Conservation (phyloP, 176 grass and related monocot species). For the Oryza rufipogon region DNA sequence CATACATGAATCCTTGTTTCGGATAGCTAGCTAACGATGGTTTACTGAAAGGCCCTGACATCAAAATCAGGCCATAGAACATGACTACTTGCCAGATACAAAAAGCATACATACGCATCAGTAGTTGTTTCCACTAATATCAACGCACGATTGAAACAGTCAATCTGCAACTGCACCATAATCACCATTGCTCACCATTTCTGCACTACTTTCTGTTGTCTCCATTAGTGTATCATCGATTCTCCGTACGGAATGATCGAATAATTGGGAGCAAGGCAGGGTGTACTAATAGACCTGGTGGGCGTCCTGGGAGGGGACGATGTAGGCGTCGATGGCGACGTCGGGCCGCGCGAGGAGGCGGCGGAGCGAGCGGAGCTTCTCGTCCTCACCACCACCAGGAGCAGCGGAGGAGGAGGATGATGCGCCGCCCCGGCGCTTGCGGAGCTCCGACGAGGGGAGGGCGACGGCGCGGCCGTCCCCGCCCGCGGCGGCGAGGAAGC, state of each 20-base stretch:
- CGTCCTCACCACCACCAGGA: conserved; percentile 34
- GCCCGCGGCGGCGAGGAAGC: conserved; percentile 24
- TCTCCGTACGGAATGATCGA: too few species aligned
- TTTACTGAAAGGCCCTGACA: background rate
- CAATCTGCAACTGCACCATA: background rate
- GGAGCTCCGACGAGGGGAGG: conserved; percentile 75
- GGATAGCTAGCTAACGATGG: background rate
- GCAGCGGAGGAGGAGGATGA: background rate
- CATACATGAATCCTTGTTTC: too few species aligned
- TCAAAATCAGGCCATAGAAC: background rate
- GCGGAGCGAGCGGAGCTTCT: conserved; percentile 73
- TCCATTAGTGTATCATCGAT: background rate
- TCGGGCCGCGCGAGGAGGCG: conserved; percentile 70
- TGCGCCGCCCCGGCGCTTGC: conserved; percentile 44
- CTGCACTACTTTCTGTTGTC: background rate
- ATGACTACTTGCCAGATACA: background rate
- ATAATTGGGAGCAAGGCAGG: too few species aligned
- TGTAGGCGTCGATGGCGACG: conserved; percentile 82
- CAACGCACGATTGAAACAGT: background rate
- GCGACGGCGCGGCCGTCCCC: conserved; percentile 56
- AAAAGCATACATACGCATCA: background rate
- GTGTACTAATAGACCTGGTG: conserved; percentile 60
- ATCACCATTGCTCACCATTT: background rate
- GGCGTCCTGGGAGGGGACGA: conserved; percentile 93
- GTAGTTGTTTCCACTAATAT: background rate